A percentile compares a stretch with the other conserved stretches of the same genome.
Conservation (phyloP, 2,329 filamentous ascomycete species). For the Chalaropsis ovoidea region DNA sequence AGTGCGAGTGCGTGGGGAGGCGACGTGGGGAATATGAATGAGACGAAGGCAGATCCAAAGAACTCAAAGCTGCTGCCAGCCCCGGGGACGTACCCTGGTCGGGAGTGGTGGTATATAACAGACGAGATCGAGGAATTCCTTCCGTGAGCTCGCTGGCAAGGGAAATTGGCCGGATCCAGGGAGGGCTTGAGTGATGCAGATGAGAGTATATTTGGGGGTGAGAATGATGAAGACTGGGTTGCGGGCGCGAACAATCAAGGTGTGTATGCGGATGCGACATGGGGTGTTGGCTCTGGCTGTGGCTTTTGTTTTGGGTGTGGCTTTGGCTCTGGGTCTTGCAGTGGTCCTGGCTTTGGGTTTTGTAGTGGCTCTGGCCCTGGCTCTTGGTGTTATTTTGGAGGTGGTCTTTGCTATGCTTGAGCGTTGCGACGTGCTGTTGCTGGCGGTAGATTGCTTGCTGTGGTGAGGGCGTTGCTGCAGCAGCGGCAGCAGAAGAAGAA, state of each 20-base stretch:
- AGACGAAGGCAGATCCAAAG: constrained; percentile 22
- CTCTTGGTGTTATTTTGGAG: not conserved
- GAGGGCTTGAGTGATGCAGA: constrained; percentile 16
- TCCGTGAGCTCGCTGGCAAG: constrained; percentile 23
- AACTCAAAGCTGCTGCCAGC: constrained; percentile 21
- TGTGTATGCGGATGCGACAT: constrained; percentile 14
- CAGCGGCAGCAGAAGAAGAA: not conserved
- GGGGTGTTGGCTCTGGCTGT: constrained; percentile 14
- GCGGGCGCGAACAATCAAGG: not conserved
- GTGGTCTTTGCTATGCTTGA: not conserved
- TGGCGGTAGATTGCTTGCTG: not conserved
- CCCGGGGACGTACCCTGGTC: constrained; percentile 22
- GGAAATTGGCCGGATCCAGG: constrained; percentile 24
- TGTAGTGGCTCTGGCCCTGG: no score
- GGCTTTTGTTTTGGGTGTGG: constrained; percentile 7
- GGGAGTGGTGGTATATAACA: constrained; percentile 22
- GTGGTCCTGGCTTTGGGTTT: not conserved
- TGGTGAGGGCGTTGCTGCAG: not conserved
- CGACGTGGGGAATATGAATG: constrained; percentile 18
- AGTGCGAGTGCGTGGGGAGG: constrained; percentile 17
- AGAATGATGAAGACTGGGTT: not conserved
- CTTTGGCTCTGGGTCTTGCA: not conserved
- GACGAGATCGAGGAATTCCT: constrained; percentile 25
- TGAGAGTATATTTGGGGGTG: constrained; percentile 10
- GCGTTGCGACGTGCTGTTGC: not conserved